Conservation (phyloP, 495 filamentous ascomycete species). For the Penicillium nucicola region DNA sequence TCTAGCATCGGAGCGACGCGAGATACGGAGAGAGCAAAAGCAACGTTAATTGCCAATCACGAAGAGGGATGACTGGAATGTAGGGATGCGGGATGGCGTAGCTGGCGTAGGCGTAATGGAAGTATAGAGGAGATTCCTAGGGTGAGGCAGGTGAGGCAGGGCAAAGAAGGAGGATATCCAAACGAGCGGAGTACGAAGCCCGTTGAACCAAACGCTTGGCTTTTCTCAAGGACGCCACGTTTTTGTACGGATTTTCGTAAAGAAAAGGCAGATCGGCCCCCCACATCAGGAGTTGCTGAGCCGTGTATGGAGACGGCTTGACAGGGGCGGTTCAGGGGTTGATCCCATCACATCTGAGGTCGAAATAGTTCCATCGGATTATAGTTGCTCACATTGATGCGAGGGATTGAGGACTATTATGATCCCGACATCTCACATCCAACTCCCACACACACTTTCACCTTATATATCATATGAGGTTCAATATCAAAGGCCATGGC, state of each 20-base stretch:
- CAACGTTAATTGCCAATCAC: conserved; percentile 6
- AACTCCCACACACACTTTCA: no score
- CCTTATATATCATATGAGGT: no score
- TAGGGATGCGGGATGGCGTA: conserved; percentile 18
- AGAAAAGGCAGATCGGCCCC: conserved; percentile 17
- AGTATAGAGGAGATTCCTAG: no score
- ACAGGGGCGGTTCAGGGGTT: conserved; percentile 31
- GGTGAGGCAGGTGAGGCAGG: background rate
- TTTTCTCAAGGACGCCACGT: background rate
- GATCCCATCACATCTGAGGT: no score
- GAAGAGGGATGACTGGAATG: conserved; percentile 20
- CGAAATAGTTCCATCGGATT: no score
- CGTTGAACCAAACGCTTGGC: background rate
- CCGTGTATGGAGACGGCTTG: conserved; percentile 23
- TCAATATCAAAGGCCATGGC: no score
- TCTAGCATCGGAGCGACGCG: conserved; percentile 20
- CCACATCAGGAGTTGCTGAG: conserved; percentile 20
- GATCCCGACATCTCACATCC: no score
- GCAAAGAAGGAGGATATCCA: background rate
- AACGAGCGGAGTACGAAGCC: background rate
- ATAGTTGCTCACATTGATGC: no score
- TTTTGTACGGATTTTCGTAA: background rate
- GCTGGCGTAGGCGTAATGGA: background rate
- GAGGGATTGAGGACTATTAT: no score
- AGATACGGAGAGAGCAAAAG: conserved; percentile 2